These are phyloP conservation scores for Acacia crassicarpa DNA, from an alignment of 306 rosid genomes.

Conservation along the genomic window DNA sequence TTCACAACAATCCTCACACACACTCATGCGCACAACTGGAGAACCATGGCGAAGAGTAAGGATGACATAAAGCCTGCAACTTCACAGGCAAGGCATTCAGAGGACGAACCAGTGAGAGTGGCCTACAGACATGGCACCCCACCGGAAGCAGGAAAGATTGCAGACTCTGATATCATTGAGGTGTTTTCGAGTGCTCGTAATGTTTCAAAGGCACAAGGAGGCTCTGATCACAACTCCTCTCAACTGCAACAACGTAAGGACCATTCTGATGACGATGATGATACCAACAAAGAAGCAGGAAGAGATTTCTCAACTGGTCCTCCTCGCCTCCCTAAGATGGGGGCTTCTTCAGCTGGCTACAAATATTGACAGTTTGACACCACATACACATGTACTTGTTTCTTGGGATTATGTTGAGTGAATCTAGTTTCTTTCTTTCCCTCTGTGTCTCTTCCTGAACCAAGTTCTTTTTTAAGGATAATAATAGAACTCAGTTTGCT, in stretches of 20 bases:
- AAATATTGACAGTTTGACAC: conserved; percentile 10
- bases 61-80: conserved; percentile 55
- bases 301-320: conserved; percentile 38
- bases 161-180: conserved; percentile 57
- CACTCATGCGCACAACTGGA: neutral
- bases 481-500: neutral
- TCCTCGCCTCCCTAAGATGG: conserved; percentile 39
- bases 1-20: neutral
- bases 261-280: neutral
- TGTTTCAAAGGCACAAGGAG: conserved; percentile 23
- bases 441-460: neutral
- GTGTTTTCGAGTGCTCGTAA: conserved; percentile 45
- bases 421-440: neutral
- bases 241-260: conserved; percentile 31
- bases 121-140: conserved; percentile 60
- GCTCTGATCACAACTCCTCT: conserved; percentile 2
- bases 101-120: conserved; percentile 59
- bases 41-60: conserved; percentile 53
- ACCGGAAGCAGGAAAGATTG: conserved; percentile 69
- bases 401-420: neutral
- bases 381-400: neutral
- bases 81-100: conserved; percentile 53
- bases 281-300: neutral
- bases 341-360: conserved; percentile 29
- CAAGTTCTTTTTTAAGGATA: neutral